A percentile compares a stretch with the other conserved stretches of the same genome.
These are phyloP conservation scores for Xylariaceae sp. DNA, from an alignment of 2,329 filamentous ascomycete species.

Conservation along the genomic window DNA sequence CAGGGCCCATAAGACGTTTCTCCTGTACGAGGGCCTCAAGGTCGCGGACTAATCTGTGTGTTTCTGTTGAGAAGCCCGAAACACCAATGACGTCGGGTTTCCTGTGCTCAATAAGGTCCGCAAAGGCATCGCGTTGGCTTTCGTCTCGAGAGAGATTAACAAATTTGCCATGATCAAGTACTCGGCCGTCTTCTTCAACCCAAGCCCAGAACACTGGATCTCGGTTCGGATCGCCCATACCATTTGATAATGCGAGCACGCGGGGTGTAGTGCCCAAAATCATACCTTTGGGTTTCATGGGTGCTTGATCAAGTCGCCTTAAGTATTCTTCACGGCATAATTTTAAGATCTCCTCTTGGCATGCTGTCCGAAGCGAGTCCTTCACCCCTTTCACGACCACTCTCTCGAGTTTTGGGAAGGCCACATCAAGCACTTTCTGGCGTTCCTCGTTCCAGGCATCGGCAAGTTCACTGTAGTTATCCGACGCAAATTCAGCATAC, in stretches of 20 bases:
- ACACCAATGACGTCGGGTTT: slow-evolving; percentile 90
- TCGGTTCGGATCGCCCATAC: slow-evolving; percentile 72
- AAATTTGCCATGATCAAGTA: slow-evolving; percentile 88
- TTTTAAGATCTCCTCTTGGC: slow-evolving; percentile 89
- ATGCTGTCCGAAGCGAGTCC: slow-evolving; percentile 90
- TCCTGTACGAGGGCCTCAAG: slow-evolving; percentile 79
- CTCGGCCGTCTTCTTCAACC: slow-evolving; percentile 89
- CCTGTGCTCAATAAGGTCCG: slow-evolving; percentile 77
- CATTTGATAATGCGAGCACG: slow-evolving; percentile 86
- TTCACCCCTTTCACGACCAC: slow-evolving; percentile 92
- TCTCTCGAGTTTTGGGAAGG: slow-evolving; percentile 80
- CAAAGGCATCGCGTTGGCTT: slow-evolving; percentile 70
- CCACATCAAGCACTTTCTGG: slow-evolving; percentile 80
- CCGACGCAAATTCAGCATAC: slow-evolving; percentile 84
- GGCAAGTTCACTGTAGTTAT: slow-evolving; percentile 93
- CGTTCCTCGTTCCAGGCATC: slow-evolving; percentile 94
- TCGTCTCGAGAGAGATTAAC: slow-evolving; percentile 76
- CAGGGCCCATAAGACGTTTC: slow-evolving; percentile 76
- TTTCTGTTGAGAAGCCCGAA: slow-evolving; percentile 87
- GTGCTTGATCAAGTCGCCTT: slow-evolving; percentile 90
- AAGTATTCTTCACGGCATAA: slow-evolving; percentile 88
- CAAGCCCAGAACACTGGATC: slow-evolving; percentile 91
- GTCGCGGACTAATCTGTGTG: slow-evolving; percentile 81
- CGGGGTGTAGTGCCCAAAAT: slow-evolving; percentile 85
- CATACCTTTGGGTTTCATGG: slow-evolving; percentile 94